Percentiles rank a stretch among this genome's conserved stretches.
These are phyloP conservation scores for Stachybotrys echinatus DNA, from an alignment of 2,329 filamentous ascomycete genomes.

Conservation along the genomic window DNA sequence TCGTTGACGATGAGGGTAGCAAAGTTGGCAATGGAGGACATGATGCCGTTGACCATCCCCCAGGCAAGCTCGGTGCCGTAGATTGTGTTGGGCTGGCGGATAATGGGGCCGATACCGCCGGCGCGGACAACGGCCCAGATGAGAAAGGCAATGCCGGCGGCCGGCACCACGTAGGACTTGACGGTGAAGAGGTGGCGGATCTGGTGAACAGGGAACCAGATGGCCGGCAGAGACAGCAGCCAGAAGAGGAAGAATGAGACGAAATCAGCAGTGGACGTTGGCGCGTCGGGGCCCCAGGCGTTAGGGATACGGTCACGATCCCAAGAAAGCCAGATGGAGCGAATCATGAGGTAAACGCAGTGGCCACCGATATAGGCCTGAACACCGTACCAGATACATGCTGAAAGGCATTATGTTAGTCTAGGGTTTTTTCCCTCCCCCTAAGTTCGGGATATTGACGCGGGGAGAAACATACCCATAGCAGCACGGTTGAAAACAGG, in stretches of 20 bases:
- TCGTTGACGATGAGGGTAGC: conserved; percentile 80
- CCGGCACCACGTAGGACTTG: conserved; percentile 79
- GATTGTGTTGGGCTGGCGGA: conserved; percentile 59
- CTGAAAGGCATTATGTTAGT: conserved; percentile 25
- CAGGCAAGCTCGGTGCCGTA: conserved; percentile 69
- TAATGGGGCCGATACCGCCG: conserved; percentile 76
- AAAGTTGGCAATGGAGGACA: conserved; percentile 88
- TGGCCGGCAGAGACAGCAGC: conserved; percentile 71
- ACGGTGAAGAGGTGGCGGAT: conserved; percentile 87
- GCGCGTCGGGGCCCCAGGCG: conserved; percentile 56
- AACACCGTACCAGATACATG: conserved; percentile 84
- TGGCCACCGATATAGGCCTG: conserved; percentile 80
- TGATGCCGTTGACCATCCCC: conserved; percentile 79
- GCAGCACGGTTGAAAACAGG: conserved; percentile 84
- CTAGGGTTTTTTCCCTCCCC: too few species aligned
- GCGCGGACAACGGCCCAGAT: conserved; percentile 82
- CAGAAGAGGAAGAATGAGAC: conserved; percentile 86
- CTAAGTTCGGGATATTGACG: too few species aligned
- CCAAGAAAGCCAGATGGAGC: conserved; percentile 72
- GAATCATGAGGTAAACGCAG: conserved; percentile 86
- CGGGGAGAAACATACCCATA: conserved; percentile 60
- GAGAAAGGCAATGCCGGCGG: conserved; percentile 79
- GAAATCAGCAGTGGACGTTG: conserved; percentile 70
- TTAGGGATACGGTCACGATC: conserved; percentile 58
- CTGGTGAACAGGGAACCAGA: conserved; percentile 87